Conservation (phyloP, 2,329 filamentous ascomycete species). For the Aspergillus sp. region DNA sequence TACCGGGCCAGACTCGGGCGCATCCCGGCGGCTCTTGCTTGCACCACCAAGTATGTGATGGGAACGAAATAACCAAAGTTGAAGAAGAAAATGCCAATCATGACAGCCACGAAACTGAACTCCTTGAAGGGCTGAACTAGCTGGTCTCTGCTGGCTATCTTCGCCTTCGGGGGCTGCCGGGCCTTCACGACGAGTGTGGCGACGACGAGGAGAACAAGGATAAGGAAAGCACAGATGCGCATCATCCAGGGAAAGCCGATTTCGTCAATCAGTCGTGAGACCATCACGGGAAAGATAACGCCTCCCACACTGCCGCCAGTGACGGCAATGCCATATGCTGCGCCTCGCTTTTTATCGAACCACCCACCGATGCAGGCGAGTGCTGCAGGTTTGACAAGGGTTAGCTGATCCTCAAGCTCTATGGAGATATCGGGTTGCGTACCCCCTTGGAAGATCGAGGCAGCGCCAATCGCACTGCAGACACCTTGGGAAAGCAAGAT, state of each 20-base stretch:
- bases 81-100: constrained; percentile 15
- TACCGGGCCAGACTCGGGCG: constrained; percentile 9
- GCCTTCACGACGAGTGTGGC: constrained; percentile 46
- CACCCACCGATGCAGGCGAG: constrained; percentile 36
- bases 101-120: constrained; percentile 12
- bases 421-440: neutral
- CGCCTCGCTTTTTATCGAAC: constrained; percentile 45
- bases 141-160: constrained; percentile 4
- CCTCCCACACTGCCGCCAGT: constrained; percentile 49
- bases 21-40: constrained; percentile 12
- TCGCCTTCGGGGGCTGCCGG: constrained; percentile 25
- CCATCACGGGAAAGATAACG: constrained; percentile 55
- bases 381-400: neutral
- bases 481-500: constrained; percentile 48
- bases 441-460: constrained; percentile 41
- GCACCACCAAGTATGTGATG: constrained; percentile 12
- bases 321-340: constrained; percentile 46
- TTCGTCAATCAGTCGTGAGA: constrained; percentile 43
- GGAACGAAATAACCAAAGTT: constrained; percentile 22
- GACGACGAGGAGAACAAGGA: constrained; percentile 49
- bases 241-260: constrained; percentile 52
- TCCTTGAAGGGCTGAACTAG: constrained; percentile 17
- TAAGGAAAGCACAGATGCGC: constrained; percentile 49
- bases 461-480: constrained; percentile 44
- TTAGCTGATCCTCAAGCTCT: neutral